A percentile compares a stretch with the other conserved stretches of the same genome.
phyloP scores from a whole-genome alignment of 805 yeast genomes.

The Maudiozyma saulgeensis region DNA sequence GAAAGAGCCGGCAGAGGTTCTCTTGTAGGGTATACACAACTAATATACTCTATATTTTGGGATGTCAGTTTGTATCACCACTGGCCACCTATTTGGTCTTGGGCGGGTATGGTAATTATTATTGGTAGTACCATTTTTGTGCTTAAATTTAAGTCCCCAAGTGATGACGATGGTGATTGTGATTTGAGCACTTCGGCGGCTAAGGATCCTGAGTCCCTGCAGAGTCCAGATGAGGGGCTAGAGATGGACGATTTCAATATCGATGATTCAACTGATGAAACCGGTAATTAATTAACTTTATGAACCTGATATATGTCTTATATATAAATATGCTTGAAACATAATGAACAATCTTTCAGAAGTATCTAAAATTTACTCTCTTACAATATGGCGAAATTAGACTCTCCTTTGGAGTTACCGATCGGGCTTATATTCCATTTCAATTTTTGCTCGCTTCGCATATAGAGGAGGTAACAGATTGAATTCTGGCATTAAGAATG shows the following conservation, averaged over 20 bases:
- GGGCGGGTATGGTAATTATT: conserved; percentile 61
- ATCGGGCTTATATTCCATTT: no score
- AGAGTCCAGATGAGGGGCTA: not conserved
- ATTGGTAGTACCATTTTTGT: conserved; percentile 55
- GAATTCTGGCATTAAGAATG: no score
- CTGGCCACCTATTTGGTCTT: conserved; percentile 58
- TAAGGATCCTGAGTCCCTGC: not conserved
- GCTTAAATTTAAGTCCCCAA: conserved; percentile 39
- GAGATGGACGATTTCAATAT: not conserved
- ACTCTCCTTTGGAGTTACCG: no score
- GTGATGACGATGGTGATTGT: not conserved
- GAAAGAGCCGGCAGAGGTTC: conserved; percentile 72
- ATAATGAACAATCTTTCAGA: no score
- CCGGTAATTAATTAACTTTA: no score
- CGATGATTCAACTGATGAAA: not conserved
- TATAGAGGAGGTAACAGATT: no score
- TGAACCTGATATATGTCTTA: no score
- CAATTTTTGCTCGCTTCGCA: no score
- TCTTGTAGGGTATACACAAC: conserved; percentile 63
- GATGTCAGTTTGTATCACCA: conserved; percentile 66
- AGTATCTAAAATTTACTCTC: no score
- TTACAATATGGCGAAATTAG: no score
- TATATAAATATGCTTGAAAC: no score
- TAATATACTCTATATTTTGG: conserved; percentile 70
- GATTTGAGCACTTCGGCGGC: not conserved